Evolutionary conservation across 1,284 basidiomycete genomes (phyloP), one percentile per base, ranked within the genome.

Genomic region (Sporisorium reilianum): DNA sequence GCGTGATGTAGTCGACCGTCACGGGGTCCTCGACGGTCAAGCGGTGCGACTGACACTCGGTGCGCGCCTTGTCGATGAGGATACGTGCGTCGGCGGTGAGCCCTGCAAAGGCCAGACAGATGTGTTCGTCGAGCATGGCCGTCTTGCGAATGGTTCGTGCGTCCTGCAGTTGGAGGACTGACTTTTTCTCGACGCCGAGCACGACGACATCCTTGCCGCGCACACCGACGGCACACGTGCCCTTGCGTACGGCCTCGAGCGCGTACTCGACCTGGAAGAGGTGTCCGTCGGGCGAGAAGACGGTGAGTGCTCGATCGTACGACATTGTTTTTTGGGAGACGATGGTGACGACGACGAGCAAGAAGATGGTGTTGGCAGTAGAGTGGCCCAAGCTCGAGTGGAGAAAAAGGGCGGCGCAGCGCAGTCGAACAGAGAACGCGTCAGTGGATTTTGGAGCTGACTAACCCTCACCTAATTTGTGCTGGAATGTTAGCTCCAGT

Each of bases 161-260:
- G 87, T 99, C 97, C 88, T 99, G 97, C 9, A 99, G 89, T 86
- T 99, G 97, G 26, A 98, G 88, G 18, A 97, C 91, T 0, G 93
- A 95, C 87, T 98, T 99, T 91, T 99, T 99, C 89, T 99, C 97
- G 22, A 99, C 97, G 57, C 96, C 97, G 26, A 99, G 89, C 5
- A 99, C 94, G 5, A 97, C 97, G 36, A 95, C 93, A 80, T 95
- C 91, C 84, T 93, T 92, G 73, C 97, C 97, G 70, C 94, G 90
- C 32, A 99, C 94, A 55, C 97, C 97, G 67, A 99, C 96, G 56
- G 96, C 96, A 85, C 96, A 98, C 16, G 97, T 99, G 53, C 97
- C 97, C 85, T 96, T 95, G 80, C 93, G 89, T 51, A 99, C 97
- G 54, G 97, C 97, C 86, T 99, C 97, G 23, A 92, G 88, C 7